Evolutionary conservation across 148 eudicot species (phyloP), one percentile per base, ranked within the genome.

Genomic region (Cornus florida): DNA sequence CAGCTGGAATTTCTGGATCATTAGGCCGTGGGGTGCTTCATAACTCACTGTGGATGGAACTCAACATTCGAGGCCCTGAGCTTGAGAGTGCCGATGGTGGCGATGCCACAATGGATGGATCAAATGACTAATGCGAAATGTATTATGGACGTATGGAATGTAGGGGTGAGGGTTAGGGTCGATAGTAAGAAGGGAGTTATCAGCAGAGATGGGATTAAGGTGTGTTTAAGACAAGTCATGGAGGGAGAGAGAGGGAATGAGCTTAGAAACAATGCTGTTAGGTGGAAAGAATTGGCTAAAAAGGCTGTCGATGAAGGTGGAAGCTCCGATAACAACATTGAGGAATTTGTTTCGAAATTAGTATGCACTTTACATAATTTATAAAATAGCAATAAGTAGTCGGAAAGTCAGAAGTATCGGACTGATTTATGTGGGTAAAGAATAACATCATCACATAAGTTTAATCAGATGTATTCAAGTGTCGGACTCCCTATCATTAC

Each of bases 21-120:
- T 11, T 7, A 48, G 53, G 9, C 6, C 10, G 53, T 48, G 12
- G 53, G 53, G 53, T 48, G 11, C 23, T 87, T 89, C 48, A 10
- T 85, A 31, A 83, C 86, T 9, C 91, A 89, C 32, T 81, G 89
- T 66, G 90, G 90, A 11, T 89, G 90, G 92, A 89, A 89, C 77
- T 89, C 89, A 56, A 81, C 88, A 1, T 38, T 86, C 6, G 92
- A 89, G 53, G 85, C 85, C 38, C 71, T 89, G 75, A 78, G 85
- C 32, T 70, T 82, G 22, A 88, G 89, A 19, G 88, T 89, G 20
- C 90, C 88, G 28, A 28, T 28, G 75, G 84, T 87, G 75, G 86
- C 80, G 7, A 67, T 85, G 80, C 88, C 89, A 1, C 86, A 78
- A 5, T 89, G 88, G 89, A 70, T 79, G 0, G 89, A 89, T 69